Percentiles rank a stretch among this genome's conserved stretches.
Conservation (phyloP, 768 basidiomycete genomes). For the Lactarius indigo region DNA sequence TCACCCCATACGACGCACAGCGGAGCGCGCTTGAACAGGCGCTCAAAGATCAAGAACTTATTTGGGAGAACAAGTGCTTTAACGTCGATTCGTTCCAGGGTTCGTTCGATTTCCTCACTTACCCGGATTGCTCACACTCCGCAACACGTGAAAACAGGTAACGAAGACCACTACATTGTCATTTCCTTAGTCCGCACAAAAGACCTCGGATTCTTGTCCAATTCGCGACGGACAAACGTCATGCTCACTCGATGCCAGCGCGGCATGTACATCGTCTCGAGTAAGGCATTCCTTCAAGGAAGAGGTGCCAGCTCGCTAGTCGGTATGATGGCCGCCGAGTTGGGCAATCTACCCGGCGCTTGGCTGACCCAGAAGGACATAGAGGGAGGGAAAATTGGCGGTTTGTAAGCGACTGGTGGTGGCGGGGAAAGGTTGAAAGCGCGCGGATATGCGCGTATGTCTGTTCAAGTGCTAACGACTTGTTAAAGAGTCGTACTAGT, state of each 20-base stretch:
- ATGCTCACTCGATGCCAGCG: conserved; percentile 80
- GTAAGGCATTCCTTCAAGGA: conserved; percentile 54
- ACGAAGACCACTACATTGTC: conserved; percentile 77
- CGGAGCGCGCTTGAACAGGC: conserved; percentile 52
- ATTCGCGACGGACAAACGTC: conserved; percentile 73
- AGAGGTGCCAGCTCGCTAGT: conserved; percentile 47
- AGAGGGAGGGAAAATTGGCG: conserved; percentile 35
- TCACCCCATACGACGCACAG: conserved; percentile 82
- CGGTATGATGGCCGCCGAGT: conserved; percentile 37
- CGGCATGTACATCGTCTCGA: conserved; percentile 74
- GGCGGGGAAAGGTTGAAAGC: not conserved
- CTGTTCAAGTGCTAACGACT: not conserved
- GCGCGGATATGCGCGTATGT: not conserved
- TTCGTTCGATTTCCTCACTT: conserved; percentile 28
- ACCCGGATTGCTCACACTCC: not conserved
- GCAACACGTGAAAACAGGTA: conserved; percentile 46
- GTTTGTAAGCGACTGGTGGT: too few species aligned
- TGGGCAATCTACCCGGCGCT: conserved; percentile 30
- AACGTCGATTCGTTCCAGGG: conserved; percentile 83
- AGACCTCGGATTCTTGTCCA: conserved; percentile 63
- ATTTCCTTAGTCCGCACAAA: conserved; percentile 65
- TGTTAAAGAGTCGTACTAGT: conserved; percentile 1
- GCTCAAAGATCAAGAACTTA: conserved; percentile 47
- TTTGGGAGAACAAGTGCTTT: conserved; percentile 68
- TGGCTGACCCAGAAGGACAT: conserved; percentile 39